Evolutionary conservation across 345 rosid species (phyloP).

Genomic region (Xanthoceras sorbifolium): DNA sequence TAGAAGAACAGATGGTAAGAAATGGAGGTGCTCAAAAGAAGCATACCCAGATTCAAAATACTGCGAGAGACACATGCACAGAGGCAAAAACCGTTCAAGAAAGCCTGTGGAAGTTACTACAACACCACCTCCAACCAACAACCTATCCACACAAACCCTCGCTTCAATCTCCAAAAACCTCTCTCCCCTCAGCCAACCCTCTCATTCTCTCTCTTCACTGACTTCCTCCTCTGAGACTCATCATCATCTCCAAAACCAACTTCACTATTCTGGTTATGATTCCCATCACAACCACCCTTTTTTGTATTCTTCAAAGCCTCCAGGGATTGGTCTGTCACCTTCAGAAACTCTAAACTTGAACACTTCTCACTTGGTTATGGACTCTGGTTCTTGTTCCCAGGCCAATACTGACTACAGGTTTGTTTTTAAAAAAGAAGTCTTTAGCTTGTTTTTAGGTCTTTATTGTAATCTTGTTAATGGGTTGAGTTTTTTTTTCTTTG

Average conservation of each 20-base stretch:
- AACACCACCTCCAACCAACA: constrained; percentile 1
- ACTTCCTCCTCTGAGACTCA: constrained; percentile 30
- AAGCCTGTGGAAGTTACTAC: constrained; percentile 79
- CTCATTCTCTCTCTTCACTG: constrained; percentile 24
- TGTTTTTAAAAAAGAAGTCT: neutral
- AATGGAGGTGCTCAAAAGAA: constrained; percentile 94
- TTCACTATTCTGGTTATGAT: constrained; percentile 32
- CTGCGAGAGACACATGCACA: constrained; percentile 95
- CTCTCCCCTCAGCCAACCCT: constrained; percentile 23
- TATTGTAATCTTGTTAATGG: neutral
- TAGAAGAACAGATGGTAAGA: constrained; percentile 94
- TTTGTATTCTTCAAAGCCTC: constrained; percentile 43
- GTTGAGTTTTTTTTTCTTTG: constrained; percentile 14
- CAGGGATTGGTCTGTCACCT: constrained; percentile 30
- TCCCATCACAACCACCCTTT: constrained; percentile 31
- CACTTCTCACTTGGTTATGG: constrained; percentile 44
- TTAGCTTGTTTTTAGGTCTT: neutral
- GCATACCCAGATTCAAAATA: constrained; percentile 90
- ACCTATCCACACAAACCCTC: constrained; percentile 17
- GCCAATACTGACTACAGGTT: constrained; percentile 57
- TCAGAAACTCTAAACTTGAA: constrained; percentile 29
- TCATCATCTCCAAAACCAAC: constrained; percentile 29
- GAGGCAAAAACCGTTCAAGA: constrained; percentile 98
- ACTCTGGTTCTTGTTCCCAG: constrained; percentile 42
- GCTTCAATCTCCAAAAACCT: constrained; percentile 34